Conservation (phyloP, 331 rosid genomes). For the Acacia concinna region DNA sequence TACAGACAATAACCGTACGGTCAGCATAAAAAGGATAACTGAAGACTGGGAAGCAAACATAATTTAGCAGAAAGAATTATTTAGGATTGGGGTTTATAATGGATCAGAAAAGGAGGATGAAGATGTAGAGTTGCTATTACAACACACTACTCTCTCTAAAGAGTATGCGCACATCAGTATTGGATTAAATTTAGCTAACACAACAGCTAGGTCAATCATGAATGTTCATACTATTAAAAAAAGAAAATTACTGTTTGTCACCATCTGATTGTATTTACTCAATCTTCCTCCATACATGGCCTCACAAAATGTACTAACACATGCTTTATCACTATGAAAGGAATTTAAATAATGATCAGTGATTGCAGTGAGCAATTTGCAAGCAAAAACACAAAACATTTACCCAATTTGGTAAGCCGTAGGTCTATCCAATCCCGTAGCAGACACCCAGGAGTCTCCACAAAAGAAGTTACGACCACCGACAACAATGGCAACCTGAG, state of each 20-base stretch:
- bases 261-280: not conserved
- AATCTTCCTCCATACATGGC: not conserved
- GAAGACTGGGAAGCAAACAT: not conserved
- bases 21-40: slow-evolving; percentile 20
- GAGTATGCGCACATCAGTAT: no score
- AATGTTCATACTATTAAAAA: not conserved
- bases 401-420: slow-evolving; percentile 43
- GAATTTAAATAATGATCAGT: not conserved
- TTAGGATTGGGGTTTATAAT: not conserved
- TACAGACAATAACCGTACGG: slow-evolving; percentile 5
- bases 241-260: not conserved
- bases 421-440: slow-evolving; percentile 40
- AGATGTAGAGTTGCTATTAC: not conserved
- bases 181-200: not conserved
- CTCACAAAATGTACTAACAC: not conserved
- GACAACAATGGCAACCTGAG: slow-evolving; percentile 39
- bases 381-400: not conserved
- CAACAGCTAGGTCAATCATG: not conserved
- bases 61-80: not conserved
- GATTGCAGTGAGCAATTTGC: not conserved
- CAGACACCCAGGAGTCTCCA: slow-evolving; percentile 36
- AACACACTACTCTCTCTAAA: not conserved
- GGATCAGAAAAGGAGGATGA: not conserved
- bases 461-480: slow-evolving; percentile 42
- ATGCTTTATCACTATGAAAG: not conserved